These are phyloP conservation scores for Pogostemon cablin DNA, from an alignment of 257 asterid genomes.

Conservation along the genomic window DNA sequence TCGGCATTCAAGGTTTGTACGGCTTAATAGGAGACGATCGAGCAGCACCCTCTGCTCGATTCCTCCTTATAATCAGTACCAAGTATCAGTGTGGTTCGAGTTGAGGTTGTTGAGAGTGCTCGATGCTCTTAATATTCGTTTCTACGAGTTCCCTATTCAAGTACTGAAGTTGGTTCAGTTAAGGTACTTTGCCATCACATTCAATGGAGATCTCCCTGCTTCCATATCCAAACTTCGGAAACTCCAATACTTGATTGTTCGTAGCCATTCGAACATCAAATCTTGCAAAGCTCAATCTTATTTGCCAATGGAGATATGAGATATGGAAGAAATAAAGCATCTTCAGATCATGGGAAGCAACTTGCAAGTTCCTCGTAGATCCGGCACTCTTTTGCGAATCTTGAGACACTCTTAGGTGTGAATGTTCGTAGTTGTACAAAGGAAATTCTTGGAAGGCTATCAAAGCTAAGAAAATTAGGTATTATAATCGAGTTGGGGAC, in stretches of 20 bases:
- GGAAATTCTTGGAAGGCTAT: not conserved
- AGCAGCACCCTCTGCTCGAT: not conserved
- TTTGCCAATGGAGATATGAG: constrained; percentile 22
- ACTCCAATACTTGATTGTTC: constrained; percentile 15
- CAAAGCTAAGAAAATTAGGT: constrained; percentile 16
- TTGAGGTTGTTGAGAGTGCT: constrained; percentile 7
- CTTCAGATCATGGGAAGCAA: constrained; percentile 1
- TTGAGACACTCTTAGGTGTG: constrained; percentile 12
- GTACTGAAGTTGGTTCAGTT: not conserved
- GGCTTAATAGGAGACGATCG: not conserved
- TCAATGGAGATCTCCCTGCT: constrained; percentile 7
- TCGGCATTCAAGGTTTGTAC: constrained; percentile 10
- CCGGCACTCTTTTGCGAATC: not conserved
- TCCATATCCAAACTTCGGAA: constrained; percentile 16
- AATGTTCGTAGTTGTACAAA: not conserved
- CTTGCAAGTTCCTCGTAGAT: not conserved
- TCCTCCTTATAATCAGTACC: not conserved
- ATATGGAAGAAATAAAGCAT: constrained; percentile 31
- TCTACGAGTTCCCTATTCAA: constrained; percentile 22
- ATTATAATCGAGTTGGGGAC: not conserved
- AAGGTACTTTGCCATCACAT: constrained; percentile 25
- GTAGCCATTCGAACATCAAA: constrained; percentile 4
- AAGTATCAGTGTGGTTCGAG: constrained; percentile 10
- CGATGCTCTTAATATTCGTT: constrained; percentile 12
- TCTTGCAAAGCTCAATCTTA: not conserved